phyloP scores from a whole-genome alignment of 345 rosid species.

The Erucastrum elatum region DNA sequence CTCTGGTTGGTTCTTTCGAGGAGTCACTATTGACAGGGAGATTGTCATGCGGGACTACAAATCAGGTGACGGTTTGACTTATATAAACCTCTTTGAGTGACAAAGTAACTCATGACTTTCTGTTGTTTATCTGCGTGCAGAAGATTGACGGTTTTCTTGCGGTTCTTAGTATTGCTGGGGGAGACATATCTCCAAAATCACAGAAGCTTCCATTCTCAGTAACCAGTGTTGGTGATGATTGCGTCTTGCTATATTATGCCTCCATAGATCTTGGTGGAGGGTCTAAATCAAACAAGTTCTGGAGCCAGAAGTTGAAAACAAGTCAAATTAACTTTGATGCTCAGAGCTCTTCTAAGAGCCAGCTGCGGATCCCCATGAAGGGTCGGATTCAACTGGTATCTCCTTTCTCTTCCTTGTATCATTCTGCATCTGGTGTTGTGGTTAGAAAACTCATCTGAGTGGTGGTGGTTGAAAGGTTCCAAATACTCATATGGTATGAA shows the following conservation, averaged over 20 bases:
- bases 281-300: conserved; percentile 52
- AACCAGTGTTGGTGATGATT: conserved; percentile 85
- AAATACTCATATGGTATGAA: conserved; percentile 21
- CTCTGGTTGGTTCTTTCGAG: conserved; percentile 97
- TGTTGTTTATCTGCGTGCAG: conserved; percentile 41
- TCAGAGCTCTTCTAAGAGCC: conserved; percentile 62
- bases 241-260: conserved; percentile 72
- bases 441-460: neutral
- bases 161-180: conserved; percentile 88
- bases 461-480: conserved; percentile 1
- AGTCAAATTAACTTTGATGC: conserved; percentile 56
- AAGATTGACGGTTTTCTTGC: conserved; percentile 92
- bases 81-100: too few relatives aligned
- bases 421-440: neutral
- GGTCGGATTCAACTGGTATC: conserved; percentile 92
- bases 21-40: conserved; percentile 91
- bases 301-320: conserved; percentile 56
- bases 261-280: conserved; percentile 76
- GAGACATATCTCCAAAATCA: conserved; percentile 78
- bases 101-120: conserved; percentile 3
- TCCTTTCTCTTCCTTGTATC: conserved; percentile 13
- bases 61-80: conserved; percentile 45
- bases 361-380: conserved; percentile 80
- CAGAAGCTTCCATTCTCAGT: conserved; percentile 95
- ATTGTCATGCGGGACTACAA: conserved; percentile 57